Evolutionary conservation across 2,329 filamentous ascomycete species (phyloP).

Genomic region (Claviceps sp.): DNA sequence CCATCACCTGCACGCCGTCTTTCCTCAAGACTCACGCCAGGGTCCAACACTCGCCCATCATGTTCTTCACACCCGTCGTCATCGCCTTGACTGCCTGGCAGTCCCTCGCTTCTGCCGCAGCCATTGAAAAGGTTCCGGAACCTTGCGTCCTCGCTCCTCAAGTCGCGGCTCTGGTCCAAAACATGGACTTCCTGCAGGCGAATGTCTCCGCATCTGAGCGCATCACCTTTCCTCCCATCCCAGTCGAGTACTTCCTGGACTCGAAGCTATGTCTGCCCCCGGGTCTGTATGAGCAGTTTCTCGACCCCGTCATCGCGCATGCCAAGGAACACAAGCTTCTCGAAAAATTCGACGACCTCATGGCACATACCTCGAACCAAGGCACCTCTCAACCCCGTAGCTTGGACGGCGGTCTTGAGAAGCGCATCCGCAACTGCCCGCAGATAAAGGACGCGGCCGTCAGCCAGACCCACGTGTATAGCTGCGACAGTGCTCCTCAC

Average conservation of each 20-base stretch:
- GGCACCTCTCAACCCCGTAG: background rate
- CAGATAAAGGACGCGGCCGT: background rate
- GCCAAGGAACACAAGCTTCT: background rate
- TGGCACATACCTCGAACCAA: background rate
- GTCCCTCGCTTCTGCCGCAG: background rate
- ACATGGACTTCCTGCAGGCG: background rate
- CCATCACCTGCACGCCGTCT: no score
- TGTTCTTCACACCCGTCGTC: background rate
- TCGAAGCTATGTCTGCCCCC: background rate
- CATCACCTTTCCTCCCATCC: background rate
- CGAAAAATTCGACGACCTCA: background rate
- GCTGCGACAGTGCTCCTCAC: background rate
- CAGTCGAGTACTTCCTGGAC: background rate
- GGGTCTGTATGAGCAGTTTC: background rate
- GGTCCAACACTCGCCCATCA: background rate
- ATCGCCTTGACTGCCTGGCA: background rate
- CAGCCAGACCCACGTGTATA: background rate
- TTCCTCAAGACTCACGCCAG: no score
- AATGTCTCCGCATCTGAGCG: background rate
- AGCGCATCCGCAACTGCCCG: background rate
- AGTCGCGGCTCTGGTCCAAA: background rate
- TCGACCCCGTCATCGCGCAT: background rate
- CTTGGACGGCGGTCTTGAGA: background rate
- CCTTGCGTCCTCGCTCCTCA: background rate
- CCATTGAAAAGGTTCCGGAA: background rate